Base-by-base conservation (phyloP, 192 early-diverging fungal species). In the Entomortierella chlamydospora region DNA sequence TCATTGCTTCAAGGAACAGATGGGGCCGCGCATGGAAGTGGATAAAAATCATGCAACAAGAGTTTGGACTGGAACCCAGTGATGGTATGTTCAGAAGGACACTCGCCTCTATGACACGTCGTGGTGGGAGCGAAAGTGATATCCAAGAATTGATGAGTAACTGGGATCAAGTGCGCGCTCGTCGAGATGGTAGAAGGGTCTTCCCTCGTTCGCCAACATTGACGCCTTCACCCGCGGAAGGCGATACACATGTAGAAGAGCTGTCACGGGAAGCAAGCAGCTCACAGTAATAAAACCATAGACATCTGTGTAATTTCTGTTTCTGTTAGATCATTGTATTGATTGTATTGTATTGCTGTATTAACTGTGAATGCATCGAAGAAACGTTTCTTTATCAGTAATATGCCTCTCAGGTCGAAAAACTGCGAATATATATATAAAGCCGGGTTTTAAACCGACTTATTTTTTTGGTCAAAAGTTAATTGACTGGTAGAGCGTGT, bases 1-100 rank as follows among this genome's bases (percentile, higher is more conserved):
- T 78, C 11, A 78, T 69, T 23, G 61, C 29, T 1, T 43, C 61
- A 8, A 54, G 73, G 33, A 64, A 59, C 37, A 60, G 73, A n/a
- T 78, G 73, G 73, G 66, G 66, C 7, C 73, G 73, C 41, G 73
- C 73, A 1, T 64, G 55, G 59, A 68, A 63, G 39, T 78, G 73
- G 76, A 79, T 70, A 15, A 60, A 66, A 41, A 57, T 79, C 18
- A 79, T 79, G 76, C 76, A 79, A 23, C 57, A 79, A 3, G 55
- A 34, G 0, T 79, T 70, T 28, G 63, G 57, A 28, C 41, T 79
- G 6, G 76, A 65, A n/a, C 76, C 76, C 13, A 79, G 76, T 29
- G 76, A 79, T 39, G 18, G 31, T 2, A 79, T 79, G 76, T 79
- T 68, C 33, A 26, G 31, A 45, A 31, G 76, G 22, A 79, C 76